These are phyloP conservation scores for Primulina eburnea DNA, from an alignment of 257 asterid species.

Conservation along the genomic window DNA sequence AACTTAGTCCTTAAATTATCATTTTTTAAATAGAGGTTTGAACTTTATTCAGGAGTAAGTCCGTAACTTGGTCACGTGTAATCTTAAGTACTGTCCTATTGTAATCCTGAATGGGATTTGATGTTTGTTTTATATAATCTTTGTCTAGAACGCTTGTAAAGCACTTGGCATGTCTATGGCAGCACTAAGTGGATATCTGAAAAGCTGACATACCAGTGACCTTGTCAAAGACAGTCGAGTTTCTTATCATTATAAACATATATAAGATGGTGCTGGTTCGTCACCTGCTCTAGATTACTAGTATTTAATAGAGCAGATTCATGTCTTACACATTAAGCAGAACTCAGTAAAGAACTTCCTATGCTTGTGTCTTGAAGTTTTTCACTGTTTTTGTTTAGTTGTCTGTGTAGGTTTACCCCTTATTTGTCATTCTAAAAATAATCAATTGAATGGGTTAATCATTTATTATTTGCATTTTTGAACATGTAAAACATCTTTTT, in stretches of 20 bases:
- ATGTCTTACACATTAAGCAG: background rate
- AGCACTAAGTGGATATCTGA: too few species aligned
- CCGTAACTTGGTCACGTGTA: too few species aligned
- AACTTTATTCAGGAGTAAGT: too few species aligned
- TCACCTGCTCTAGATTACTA: background rate
- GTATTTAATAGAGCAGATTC: background rate
- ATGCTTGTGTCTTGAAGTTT: background rate
- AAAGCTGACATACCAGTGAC: background rate
- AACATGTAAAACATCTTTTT: conserved; percentile 7
- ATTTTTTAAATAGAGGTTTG: too few species aligned
- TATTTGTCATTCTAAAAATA: background rate
- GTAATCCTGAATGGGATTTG: too few species aligned
- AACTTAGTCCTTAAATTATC: too few species aligned
- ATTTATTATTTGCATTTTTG: conserved; percentile 5
- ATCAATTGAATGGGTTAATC: conserved; percentile 3
- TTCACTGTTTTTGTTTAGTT: conserved; percentile 1
- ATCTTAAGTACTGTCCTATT: too few species aligned
- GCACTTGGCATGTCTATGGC: too few species aligned
- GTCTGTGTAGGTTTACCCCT: background rate
- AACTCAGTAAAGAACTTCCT: conserved; percentile 14
- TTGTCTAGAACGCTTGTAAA: too few species aligned
- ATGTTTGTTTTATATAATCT: too few species aligned
- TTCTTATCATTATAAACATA: background rate
- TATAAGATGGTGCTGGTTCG: background rate
- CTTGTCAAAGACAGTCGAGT: background rate